A percentile compares a stretch with the other conserved stretches of the same genome.
Evolutionary conservation across 306 rosid species (phyloP).

Genomic region (Casuarina cunninghamiana): DNA sequence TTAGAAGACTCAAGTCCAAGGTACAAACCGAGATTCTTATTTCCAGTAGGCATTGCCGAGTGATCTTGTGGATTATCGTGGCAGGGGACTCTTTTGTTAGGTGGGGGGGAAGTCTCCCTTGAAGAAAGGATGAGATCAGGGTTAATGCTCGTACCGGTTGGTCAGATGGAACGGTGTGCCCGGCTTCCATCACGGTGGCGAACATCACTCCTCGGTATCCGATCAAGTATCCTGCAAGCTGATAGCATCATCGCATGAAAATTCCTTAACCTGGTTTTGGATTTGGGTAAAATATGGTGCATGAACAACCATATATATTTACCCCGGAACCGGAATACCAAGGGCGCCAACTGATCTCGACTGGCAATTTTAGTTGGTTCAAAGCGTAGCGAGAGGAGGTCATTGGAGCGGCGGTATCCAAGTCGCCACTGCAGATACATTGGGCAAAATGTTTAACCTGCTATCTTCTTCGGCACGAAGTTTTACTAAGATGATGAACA

Average conservation of each 20-base stretch:
- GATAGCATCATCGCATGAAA: constrained; percentile 5
- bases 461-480: not conserved
- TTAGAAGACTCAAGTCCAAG: too few species aligned
- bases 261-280: not conserved
- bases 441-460: constrained; percentile 3
- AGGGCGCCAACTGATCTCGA: constrained; percentile 48
- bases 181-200: constrained; percentile 58
- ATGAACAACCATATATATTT: not conserved
- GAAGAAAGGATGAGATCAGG: constrained; percentile 55
- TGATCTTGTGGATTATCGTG: not conserved
- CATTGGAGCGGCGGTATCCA: constrained; percentile 53
- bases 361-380: constrained; percentile 38
- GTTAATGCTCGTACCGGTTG: constrained; percentile 54
- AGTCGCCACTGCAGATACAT: constrained; percentile 52
- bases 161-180: constrained; percentile 61
- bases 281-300: not conserved
- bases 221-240: constrained; percentile 66
- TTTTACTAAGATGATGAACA: too few species aligned
- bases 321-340: constrained; percentile 53
- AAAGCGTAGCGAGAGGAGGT: constrained; percentile 54
- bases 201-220: constrained; percentile 56
- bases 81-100: not conserved
- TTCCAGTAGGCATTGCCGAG: too few species aligned
- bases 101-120: constrained; percentile 42
- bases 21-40: too few species aligned